These are phyloP conservation scores for Plantago ovata DNA, from an alignment of 257 asterid species.

Conservation along the genomic window DNA sequence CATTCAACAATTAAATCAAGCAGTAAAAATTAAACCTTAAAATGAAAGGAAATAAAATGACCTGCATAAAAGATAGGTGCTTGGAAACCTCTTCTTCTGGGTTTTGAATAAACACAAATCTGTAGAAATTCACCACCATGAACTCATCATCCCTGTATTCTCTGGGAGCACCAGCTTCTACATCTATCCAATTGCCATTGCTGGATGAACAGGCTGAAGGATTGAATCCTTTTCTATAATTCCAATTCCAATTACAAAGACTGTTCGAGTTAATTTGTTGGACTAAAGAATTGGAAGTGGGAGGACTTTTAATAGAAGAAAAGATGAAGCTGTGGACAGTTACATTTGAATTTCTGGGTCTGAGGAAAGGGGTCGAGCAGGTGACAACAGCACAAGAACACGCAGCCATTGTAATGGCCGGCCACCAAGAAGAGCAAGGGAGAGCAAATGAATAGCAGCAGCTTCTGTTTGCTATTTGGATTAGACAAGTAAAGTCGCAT, in stretches of 20 bases:
- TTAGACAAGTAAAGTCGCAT: neutral
- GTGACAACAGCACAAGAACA: constrained; percentile 23
- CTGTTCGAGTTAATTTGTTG: constrained; percentile 5
- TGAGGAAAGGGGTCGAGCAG: constrained; percentile 22
- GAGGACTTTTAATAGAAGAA: constrained; percentile 12
- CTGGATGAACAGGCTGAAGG: constrained; percentile 38
- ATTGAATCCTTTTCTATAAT: constrained; percentile 24
- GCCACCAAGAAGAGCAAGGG: constrained; percentile 4
- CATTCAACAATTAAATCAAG: neutral
- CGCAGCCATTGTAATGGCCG: constrained; percentile 33
- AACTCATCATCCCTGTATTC: constrained; percentile 42
- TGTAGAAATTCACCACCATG: constrained; percentile 82
- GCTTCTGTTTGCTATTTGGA: constrained; percentile 11
- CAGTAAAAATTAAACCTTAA: neutral
- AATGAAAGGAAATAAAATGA: neutral
- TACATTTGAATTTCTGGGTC: constrained; percentile 21
- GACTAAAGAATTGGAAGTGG: constrained; percentile 19
- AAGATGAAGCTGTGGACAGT: constrained; percentile 8
- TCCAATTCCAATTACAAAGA: constrained; percentile 13
- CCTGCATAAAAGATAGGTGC: constrained; percentile 92
- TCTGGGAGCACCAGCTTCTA: constrained; percentile 28
- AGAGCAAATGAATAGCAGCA: neutral
- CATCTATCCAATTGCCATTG: constrained; percentile 33
- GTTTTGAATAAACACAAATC: constrained; percentile 55
- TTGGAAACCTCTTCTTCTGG: constrained; percentile 63